A percentile compares a stretch with the other conserved stretches of the same genome.
phyloP scores from a whole-genome alignment of 139 green algal genomes.

The Tetratostichococcus sp. region DNA sequence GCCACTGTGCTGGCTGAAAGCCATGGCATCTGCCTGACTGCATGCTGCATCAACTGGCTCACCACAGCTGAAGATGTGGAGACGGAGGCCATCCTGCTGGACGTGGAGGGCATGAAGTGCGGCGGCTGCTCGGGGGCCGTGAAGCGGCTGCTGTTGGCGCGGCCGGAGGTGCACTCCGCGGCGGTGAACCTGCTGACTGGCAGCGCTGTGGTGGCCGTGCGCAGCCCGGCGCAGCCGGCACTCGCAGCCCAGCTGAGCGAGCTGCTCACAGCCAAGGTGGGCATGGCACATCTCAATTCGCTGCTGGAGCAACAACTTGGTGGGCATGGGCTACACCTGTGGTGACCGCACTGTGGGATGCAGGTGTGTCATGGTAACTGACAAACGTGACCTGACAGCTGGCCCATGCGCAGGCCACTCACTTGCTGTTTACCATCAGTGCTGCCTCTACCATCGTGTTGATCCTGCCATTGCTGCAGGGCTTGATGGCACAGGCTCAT shows the following conservation, averaged over 20 bases:
- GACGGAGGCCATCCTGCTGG: slow-evolving; percentile 43
- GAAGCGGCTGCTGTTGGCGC: slow-evolving; percentile 51
- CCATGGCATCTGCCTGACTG: too few relatives aligned
- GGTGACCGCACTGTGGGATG: too few relatives aligned
- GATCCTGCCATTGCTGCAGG: too few relatives aligned
- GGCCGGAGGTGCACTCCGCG: slow-evolving; percentile 38
- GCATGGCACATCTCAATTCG: background rate
- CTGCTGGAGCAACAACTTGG: too few relatives aligned
- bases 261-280: slow-evolving; percentile 49
- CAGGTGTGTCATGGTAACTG: too few relatives aligned
- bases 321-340: too few relatives aligned
- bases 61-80: background rate
- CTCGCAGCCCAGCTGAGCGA: slow-evolving; percentile 13
- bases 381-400: too few relatives aligned
- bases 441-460: background rate
- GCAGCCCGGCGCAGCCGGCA: background rate
- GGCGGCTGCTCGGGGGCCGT: slow-evolving; percentile 66
- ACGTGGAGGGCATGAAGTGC: slow-evolving; percentile 71
- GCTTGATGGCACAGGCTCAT: too few relatives aligned
- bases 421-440: too few relatives aligned
- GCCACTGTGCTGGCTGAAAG: too few relatives aligned
- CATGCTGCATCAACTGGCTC: too few relatives aligned
- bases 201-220: slow-evolving; percentile 54
- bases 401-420: too few relatives aligned
- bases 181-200: slow-evolving; percentile 72